These are phyloP conservation scores for Ramularia collo-cygni DNA, from an alignment of 2,329 filamentous ascomycete species.

Conservation along the genomic window DNA sequence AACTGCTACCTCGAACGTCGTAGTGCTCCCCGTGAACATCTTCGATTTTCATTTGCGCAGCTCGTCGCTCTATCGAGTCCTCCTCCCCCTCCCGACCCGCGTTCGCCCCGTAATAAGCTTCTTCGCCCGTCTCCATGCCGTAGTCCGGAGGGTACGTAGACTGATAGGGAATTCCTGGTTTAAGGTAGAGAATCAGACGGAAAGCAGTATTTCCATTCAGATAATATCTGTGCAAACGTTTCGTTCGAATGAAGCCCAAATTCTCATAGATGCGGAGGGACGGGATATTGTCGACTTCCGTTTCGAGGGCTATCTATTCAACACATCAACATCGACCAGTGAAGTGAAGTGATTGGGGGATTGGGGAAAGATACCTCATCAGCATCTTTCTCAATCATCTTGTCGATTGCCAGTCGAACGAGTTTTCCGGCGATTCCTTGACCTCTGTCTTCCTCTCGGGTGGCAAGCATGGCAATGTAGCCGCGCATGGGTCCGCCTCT, in stretches of 20 bases:
- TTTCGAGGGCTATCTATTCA: conserved; percentile 74
- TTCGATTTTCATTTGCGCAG: conserved; percentile 24
- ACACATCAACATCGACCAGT: background rate
- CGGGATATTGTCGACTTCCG: conserved; percentile 83
- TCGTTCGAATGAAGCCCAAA: conserved; percentile 84
- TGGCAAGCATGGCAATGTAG: conserved; percentile 99
- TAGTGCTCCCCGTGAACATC: conserved; percentile 21
- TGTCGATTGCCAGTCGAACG: conserved; percentile 83
- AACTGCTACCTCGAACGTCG: conserved; percentile 3
- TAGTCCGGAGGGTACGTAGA: conserved; percentile 28
- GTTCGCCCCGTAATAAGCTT: conserved; percentile 4
- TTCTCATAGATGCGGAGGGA: conserved; percentile 91
- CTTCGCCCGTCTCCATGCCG: conserved; percentile 11
- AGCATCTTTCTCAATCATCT: conserved; percentile 75
- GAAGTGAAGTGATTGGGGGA: background rate
- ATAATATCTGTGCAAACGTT: conserved; percentile 91
- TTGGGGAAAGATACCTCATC: conserved; percentile 56
- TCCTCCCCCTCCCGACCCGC: conserved; percentile 8
- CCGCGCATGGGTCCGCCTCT: conserved; percentile 78
- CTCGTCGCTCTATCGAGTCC: conserved; percentile 23
- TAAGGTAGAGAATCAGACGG: conserved; percentile 74
- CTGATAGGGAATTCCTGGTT: conserved; percentile 47
- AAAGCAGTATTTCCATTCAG: conserved; percentile 95
- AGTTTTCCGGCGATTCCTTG: conserved; percentile 79
- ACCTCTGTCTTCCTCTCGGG: conserved; percentile 70